Base-by-base conservation (phyloP, 805 yeast species). In the Tanozyma kutaoensis region DNA sequence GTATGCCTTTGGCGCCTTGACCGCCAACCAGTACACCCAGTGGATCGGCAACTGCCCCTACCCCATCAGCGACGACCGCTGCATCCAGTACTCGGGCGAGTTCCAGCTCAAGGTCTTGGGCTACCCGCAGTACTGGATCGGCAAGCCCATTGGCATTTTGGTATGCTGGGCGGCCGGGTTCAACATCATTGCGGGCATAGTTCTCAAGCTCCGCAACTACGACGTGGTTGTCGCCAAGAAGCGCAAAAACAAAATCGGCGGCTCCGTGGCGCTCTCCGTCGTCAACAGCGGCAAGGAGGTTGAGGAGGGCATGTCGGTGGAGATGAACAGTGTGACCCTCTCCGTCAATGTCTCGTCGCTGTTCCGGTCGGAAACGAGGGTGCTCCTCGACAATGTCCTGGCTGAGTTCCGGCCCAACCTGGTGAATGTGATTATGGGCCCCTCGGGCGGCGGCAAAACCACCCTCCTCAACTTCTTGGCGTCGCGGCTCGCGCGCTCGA, bases 371-470 rank as follows among this genome's bases (percentile, higher is more conserved):
- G 35, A 6, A 12, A 23, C 11, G 33, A 25, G 18, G 28, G 25
- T 28, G 11, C 27, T 39, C 13, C 40, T 75, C 22, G 42, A 59
- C 23, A 45, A 59, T 12, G 52, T 79, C 10, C 47, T 55, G 28
- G 81, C 77, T 0, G 34, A 39, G 5, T 74, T 76, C 40, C 48
- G 52, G 16, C 60, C 73, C 2, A 72, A 75, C 11, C 58, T 67
- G 23, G 54, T 79, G 8, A 78, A 76, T 42, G 81, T 76, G 4
- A 76, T 78, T 24, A 68, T 78, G 74, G 91, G 91, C 0, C 86
- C 88, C 0, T 76, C 85, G 1, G 88, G 88, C 1, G 71, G 79
- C 0, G 91, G 88, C 8, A 78, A 78, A 41, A 72, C 84, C 0
- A 70, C 86, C 0, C 44, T 79, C 24, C 49, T 78, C 35, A 78